Conservation (phyloP, 352 stramenopile species). For the Albugo laibachii region DNA sequence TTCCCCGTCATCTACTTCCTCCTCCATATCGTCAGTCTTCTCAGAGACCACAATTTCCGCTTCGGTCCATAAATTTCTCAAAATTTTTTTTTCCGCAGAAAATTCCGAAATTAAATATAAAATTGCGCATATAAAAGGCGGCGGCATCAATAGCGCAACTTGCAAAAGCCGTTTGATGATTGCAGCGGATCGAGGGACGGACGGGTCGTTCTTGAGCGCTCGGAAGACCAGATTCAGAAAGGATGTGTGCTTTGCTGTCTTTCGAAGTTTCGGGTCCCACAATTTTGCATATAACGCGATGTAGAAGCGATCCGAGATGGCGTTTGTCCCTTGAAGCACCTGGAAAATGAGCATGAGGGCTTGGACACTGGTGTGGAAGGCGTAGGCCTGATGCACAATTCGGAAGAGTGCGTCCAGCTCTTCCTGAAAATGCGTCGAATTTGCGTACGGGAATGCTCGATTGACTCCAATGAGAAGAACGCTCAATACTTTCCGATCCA, state of each 20-base stretch:
- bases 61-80: constrained; percentile 53
- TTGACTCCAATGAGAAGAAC: constrained; percentile 96
- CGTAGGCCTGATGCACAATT: constrained; percentile 59
- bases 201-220: constrained; percentile 89
- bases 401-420: constrained; percentile 69
- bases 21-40: constrained; percentile 14
- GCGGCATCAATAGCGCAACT: constrained; percentile 53
- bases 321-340: constrained; percentile 75
- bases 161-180: constrained; percentile 91
- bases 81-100: constrained; percentile 58
- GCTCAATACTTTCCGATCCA: constrained; percentile 90
- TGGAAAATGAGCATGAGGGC: constrained; percentile 91
- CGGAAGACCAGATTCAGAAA: constrained; percentile 98
- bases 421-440: constrained; percentile 37
- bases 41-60: constrained; percentile 17
- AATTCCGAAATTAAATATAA: constrained; percentile 94
- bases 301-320: constrained; percentile 92
- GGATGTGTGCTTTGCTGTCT: constrained; percentile 89
- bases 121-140: constrained; percentile 81
- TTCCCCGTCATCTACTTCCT: constrained; percentile 13
- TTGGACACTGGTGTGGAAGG: constrained; percentile 89
- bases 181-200: constrained; percentile 57
- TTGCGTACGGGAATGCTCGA: constrained; percentile 90
- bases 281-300: constrained; percentile 92
- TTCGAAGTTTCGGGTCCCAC: constrained; percentile 67